Conservation (phyloP, 768 basidiomycete genomes). For the Trametes cinnabarina region DNA sequence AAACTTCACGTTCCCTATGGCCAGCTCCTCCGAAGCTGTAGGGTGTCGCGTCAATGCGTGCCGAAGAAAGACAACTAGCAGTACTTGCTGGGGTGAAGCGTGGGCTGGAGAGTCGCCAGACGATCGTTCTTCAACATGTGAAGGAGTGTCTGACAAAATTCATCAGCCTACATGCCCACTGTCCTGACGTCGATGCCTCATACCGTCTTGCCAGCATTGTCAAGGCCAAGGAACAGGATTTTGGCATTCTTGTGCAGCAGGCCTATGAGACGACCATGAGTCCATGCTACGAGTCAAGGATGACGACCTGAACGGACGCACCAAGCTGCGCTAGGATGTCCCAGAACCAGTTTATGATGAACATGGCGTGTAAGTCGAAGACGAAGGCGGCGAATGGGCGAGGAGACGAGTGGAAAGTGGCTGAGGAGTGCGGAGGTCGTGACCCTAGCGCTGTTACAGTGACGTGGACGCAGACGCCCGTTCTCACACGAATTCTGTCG, state of each 20-base stretch:
- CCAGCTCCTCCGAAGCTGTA: conserved; percentile 96
- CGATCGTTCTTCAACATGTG: conserved; percentile 99
- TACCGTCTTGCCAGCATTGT: conserved; percentile 99
- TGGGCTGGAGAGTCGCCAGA: conserved; percentile 95
- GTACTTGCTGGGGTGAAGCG: conserved; percentile 89
- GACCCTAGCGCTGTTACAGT: conserved; percentile 9
- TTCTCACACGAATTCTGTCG: conserved; percentile 3
- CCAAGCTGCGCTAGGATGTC: conserved; percentile 92
- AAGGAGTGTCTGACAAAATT: conserved; percentile 68
- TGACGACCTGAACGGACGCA: conserved; percentile 36
- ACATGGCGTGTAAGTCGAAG: conserved; percentile 52
- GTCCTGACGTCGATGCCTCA: no score
- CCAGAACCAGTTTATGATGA: conserved; percentile 95
- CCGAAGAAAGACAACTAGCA: conserved; percentile 3
- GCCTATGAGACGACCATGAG: conserved; percentile 44
- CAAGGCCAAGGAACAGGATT: conserved; percentile 97
- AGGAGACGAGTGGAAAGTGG: conserved; percentile 12
- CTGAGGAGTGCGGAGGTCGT: conserved; percentile 5
- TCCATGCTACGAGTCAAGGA: background rate
- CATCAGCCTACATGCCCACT: background rate
- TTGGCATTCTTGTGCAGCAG: conserved; percentile 98
- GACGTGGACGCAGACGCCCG: conserved; percentile 18
- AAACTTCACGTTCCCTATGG: conserved; percentile 98
- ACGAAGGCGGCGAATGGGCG: background rate
- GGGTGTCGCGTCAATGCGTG: conserved; percentile 11